These are phyloP conservation scores for Vinca minor DNA, from an alignment of 257 asterid species.

Conservation along the genomic window DNA sequence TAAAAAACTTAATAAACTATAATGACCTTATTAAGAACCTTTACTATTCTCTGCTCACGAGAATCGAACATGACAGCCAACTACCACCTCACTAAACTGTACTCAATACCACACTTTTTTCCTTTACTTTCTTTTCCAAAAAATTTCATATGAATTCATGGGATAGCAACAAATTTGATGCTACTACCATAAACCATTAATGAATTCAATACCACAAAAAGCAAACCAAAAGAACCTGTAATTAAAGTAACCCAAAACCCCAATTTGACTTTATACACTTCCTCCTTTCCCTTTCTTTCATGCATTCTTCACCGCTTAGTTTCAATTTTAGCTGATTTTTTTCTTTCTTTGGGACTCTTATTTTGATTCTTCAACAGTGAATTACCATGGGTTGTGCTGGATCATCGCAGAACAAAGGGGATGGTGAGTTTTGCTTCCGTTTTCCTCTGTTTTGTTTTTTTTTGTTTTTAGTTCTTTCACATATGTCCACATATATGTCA, in stretches of 20 bases:
- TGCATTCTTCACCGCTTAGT: conserved; percentile 7
- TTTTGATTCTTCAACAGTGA: conserved; percentile 6
- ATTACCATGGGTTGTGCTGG: conserved; percentile 68
- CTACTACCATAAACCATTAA: conserved; percentile 4
- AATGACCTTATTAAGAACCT: too few relatives aligned
- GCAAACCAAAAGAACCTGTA: neutral
- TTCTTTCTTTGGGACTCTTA: neutral
- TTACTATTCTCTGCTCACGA: conserved; percentile 47
- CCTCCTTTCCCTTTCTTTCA: neutral
- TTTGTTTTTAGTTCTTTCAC: too few relatives aligned
- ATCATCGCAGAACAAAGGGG: conserved; percentile 52
- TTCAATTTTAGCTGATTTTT: neutral
- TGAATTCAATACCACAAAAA: conserved; percentile 12
- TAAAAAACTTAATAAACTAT: too few relatives aligned
- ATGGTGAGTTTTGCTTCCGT: conserved; percentile 22
- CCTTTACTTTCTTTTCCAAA: neutral
- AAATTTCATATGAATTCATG: conserved; percentile 1
- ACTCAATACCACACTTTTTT: neutral
- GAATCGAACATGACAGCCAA: conserved; percentile 44
- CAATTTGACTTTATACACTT: conserved; percentile 5
- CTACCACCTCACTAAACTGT: conserved; percentile 22
- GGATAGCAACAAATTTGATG: conserved; percentile 6
- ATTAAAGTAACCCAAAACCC: conserved; percentile 9
- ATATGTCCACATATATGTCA: neutral
- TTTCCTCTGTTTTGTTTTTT: neutral